A percentile compares a stretch with the other conserved stretches of the same genome.
Evolutionary conservation across 371 early-diverging fungal species (phyloP).

Genomic region (Zopfochytrium polystomum): DNA sequence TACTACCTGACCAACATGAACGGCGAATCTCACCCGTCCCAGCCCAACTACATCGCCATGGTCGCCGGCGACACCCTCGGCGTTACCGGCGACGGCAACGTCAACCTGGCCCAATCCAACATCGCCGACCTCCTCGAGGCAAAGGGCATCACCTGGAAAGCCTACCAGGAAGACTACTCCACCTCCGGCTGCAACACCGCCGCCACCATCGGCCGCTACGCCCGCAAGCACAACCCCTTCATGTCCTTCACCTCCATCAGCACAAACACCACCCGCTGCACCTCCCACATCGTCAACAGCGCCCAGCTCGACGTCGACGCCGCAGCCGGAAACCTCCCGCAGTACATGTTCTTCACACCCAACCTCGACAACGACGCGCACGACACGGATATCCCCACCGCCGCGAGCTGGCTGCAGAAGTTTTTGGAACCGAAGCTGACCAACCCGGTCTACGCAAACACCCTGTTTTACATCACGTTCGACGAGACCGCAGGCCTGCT

Average conservation of each 20-base stretch:
- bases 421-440: conserved; percentile 57
- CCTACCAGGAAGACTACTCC: no score
- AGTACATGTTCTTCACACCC: no score
- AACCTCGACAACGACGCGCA: conserved; percentile 50
- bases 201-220: no score
- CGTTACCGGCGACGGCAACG: no score
- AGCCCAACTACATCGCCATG: conserved; percentile 54
- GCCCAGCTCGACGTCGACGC: conserved; percentile 55
- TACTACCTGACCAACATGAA: conserved; percentile 47
- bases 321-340: conserved; percentile 51
- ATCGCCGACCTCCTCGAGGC: conserved; percentile 65
- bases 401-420: conserved; percentile 54
- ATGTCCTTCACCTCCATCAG: no score
- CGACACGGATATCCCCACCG: conserved; percentile 52
- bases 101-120: conserved; percentile 15
- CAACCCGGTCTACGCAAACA: conserved; percentile 46
- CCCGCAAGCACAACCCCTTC: no score
- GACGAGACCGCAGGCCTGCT: conserved; percentile 38
- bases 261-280: conserved; percentile 48
- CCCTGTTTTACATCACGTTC: conserved; percentile 56
- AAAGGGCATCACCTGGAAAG: conserved; percentile 61
- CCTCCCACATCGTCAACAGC: conserved; percentile 55
- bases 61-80: no score
- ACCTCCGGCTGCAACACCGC: no score
- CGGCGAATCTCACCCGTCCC: conserved; percentile 53